Percentiles rank a stretch among this genome's conserved stretches.
Conservation (phyloP, 495 filamentous ascomycete species). For the Neurospora sp. region DNA sequence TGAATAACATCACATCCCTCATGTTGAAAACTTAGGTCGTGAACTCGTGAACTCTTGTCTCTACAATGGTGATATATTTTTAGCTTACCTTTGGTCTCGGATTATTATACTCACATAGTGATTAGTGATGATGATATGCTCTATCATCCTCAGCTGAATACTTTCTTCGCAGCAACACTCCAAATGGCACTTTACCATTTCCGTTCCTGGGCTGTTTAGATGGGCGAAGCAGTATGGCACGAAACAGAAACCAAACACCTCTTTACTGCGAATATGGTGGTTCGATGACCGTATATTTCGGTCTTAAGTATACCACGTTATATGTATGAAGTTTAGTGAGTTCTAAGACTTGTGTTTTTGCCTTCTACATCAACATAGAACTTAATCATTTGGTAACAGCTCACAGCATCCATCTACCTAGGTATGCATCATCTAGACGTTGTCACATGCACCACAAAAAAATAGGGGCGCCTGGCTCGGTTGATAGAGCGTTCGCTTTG, state of each 20-base stretch:
- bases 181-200: constrained; percentile 19
- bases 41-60: neutral
- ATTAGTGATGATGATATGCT: too few species aligned
- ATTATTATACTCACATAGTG: neutral
- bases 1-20: neutral
- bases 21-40: neutral
- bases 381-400: too few species aligned
- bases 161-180: constrained; percentile 16
- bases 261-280: neutral
- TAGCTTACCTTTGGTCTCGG: neutral
- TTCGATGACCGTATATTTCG: too few species aligned
- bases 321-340: neutral
- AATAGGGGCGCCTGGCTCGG: too few species aligned
- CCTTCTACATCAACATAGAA: neutral
- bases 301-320: too few species aligned
- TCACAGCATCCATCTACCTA: too few species aligned
- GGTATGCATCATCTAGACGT: too few species aligned
- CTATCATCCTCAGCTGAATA: too few species aligned
- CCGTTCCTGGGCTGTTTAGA: neutral
- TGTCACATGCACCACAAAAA: too few species aligned
- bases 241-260: neutral
- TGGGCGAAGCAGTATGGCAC: neutral
- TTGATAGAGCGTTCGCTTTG: too few species aligned
- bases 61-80: neutral
- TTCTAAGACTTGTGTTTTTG: neutral